Base-by-base conservation (phyloP, 768 basidiomycete genomes). In the Rhodotorula babjevae region DNA sequence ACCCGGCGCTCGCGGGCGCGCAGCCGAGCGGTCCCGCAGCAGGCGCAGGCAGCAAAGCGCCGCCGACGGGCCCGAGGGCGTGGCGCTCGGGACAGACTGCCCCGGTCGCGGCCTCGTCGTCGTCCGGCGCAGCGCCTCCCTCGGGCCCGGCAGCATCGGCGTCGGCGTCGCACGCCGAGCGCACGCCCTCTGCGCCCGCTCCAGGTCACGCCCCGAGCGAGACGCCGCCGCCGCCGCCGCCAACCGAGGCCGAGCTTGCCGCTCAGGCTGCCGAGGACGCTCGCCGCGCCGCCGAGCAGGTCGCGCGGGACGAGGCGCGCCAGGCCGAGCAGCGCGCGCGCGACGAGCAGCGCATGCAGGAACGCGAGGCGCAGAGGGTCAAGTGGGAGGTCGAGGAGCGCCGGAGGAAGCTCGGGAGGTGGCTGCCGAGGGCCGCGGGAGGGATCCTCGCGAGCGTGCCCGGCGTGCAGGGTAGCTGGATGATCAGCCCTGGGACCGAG, bases 21-120 rank as follows among this genome's bases (percentile, higher is more conserved):
- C 61, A 11, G 31, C 49, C 31, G 36, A 58, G 31, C 31, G 66
- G 11, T 27, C 11, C 6, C 18, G 23, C 59, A 3, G 29, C 19
- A 0, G 27, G 50, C 21, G 50, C 36, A 27, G 47, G 47, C 9
- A 25, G 31, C 6, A 29, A 57, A 16, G 46, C 66, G 0, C 52
- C 67, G 21, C 71, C 71, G 36, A 72, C 71, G 2, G 71, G 71
- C 2, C 71, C 71, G 49, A 72, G 67, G 44, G 71, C 71, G 2
- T 72, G 71, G 71, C 60, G 60, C 2, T 12, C 42, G 16, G 42
- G 42, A 8, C 60, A 61, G n/a, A 44, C 59, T 7, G 57, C 36
- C 16, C 33, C 56, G 33, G 2, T 36, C 33, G 27, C 31, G 18
- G 44, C 6, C 14, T 15, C 25, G 36, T 59, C 21, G 36, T 36